Evolutionary conservation across 1,284 basidiomycete species (phyloP).

Genomic region (Coriolopsis trogii): DNA sequence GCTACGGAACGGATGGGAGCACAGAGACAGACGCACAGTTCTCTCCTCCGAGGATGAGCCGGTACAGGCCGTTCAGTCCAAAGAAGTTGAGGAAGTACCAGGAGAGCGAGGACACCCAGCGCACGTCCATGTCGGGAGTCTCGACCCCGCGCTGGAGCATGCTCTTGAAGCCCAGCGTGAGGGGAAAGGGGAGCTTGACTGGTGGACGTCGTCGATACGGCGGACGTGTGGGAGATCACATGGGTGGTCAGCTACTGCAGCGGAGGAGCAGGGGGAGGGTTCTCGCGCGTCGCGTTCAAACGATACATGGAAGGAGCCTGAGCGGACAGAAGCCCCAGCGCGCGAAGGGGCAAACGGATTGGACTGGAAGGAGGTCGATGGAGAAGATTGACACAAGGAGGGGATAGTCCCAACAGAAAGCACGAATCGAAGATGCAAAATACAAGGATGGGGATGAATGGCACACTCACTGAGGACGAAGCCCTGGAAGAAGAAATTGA

Average conservation of each 20-base stretch:
- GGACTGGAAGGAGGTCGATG: no score
- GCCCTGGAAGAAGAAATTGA: slow-evolving; percentile 99
- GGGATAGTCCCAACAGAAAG: no score
- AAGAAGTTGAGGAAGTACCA: slow-evolving; percentile 99
- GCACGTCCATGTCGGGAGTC: slow-evolving; percentile 95
- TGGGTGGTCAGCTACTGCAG: slow-evolving; percentile 4
- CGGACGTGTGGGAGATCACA: slow-evolving; percentile 7
- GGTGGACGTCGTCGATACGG: slow-evolving; percentile 4
- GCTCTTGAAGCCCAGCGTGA: slow-evolving; percentile 98
- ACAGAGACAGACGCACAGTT: slow-evolving; percentile 65
- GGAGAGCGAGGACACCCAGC: slow-evolving; percentile 98
- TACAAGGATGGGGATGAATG: neutral
- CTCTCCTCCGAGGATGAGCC: slow-evolving; percentile 89
- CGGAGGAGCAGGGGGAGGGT: neutral
- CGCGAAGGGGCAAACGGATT: no score
- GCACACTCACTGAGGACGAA: slow-evolving; percentile 95
- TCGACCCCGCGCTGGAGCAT: slow-evolving; percentile 97
- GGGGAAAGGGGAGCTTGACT: slow-evolving; percentile 97
- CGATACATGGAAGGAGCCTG: no score
- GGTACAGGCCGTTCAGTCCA: slow-evolving; percentile 94
- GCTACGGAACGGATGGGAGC: neutral
- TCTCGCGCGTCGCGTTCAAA: neutral
- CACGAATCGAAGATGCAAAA: no score
- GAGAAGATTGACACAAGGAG: no score
- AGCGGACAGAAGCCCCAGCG: no score